phyloP scores from a whole-genome alignment of 2,329 filamentous ascomycete genomes.

The Pseudogymnoascus sp. region DNA sequence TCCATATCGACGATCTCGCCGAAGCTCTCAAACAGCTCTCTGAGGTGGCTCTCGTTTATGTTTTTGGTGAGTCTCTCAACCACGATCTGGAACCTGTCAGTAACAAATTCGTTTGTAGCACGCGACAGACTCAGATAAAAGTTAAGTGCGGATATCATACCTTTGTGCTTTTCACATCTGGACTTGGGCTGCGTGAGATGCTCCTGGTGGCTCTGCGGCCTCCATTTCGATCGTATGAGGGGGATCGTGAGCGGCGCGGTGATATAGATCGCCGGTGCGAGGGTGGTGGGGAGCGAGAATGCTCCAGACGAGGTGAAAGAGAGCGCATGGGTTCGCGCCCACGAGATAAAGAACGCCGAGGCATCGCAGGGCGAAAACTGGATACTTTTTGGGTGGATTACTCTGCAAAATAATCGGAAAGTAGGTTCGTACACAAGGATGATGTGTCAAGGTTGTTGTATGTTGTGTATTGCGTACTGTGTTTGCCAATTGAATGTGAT shows the following conservation, averaged over 20 bases:
- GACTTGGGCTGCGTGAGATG: constrained; percentile 25
- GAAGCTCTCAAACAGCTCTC: constrained; percentile 86
- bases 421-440: not conserved
- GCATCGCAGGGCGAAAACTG: constrained; percentile 1
- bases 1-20: constrained; percentile 81
- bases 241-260: constrained; percentile 26
- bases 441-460: not conserved
- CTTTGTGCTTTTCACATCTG: constrained; percentile 44
- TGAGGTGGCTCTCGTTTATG: constrained; percentile 77
- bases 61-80: constrained; percentile 95
- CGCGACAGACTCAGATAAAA: not conserved
- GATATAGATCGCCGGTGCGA: constrained; percentile 27
- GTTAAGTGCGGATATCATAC: constrained; percentile 24
- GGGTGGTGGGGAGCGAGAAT: constrained; percentile 5
- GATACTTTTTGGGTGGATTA: not conserved
- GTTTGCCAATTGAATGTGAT: not conserved
- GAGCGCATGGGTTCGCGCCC: constrained; percentile 10
- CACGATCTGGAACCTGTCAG: constrained; percentile 58
- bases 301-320: constrained; percentile 2
- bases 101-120: constrained; percentile 12
- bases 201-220: constrained; percentile 24
- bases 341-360: constrained; percentile 10
- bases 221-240: constrained; percentile 21
- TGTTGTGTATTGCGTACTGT: not conserved
- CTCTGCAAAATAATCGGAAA: not conserved